Conservation (phyloP, 352 stramenopile species). For the Pythium monospermum region DNA sequence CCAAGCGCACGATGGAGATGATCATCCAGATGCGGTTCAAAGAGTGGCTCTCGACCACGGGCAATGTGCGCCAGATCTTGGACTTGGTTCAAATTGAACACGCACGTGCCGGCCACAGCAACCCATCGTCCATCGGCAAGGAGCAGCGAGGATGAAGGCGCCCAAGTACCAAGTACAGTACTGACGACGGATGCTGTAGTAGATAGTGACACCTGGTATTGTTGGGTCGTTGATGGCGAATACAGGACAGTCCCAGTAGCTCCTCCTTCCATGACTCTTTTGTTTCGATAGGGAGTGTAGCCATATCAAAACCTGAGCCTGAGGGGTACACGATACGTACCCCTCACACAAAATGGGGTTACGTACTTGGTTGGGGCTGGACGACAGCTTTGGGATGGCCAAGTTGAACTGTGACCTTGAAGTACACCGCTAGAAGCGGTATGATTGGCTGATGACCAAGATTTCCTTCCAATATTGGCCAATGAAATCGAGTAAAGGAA, state of each 20-base stretch:
- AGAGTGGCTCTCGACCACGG: slow-evolving; percentile 85
- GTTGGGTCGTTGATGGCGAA: no score
- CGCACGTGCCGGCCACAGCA: slow-evolving; percentile 19
- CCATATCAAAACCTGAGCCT: no score
- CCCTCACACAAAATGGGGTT: background rate
- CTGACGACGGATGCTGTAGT: no score
- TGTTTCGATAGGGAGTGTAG: no score
- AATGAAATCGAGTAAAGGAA: slow-evolving; percentile 45
- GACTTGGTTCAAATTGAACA: slow-evolving; percentile 84
- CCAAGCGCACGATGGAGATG: slow-evolving; percentile 77
- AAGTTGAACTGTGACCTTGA: slow-evolving; percentile 14
- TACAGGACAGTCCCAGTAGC: no score
- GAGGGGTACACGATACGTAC: no score
- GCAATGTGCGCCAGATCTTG: slow-evolving; percentile 84
- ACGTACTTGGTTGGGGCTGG: slow-evolving; percentile 1
- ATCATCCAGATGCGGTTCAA: slow-evolving; percentile 82
- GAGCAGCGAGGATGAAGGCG: no score
- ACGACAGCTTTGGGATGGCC: slow-evolving; percentile 9
- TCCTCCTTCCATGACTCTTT: no score
- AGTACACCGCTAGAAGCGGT: slow-evolving; percentile 6
- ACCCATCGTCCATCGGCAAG: slow-evolving; percentile 6
- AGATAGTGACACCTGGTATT: no score
- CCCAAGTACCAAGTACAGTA: no score
- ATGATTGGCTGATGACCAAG: slow-evolving; percentile 27
- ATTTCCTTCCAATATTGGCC: slow-evolving; percentile 4